These are phyloP conservation scores for Tieghemostelium lacteum DNA, from an alignment of 78 protist species.

Conservation along the genomic window DNA sequence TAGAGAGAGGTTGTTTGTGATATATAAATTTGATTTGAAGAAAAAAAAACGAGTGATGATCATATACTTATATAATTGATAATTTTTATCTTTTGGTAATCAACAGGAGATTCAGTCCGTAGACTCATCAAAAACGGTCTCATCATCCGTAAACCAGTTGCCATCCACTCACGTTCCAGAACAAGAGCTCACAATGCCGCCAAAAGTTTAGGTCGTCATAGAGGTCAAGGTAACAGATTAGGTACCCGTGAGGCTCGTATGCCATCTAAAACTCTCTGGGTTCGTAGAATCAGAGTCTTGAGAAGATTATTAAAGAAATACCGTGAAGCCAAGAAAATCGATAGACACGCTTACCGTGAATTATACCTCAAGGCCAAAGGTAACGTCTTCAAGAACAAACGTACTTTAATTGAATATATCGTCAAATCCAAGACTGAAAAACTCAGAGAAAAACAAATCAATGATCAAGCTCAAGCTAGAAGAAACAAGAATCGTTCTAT, in stretches of 20 bases:
- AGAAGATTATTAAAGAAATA: constrained; percentile 98
- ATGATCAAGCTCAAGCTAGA: constrained; percentile 97
- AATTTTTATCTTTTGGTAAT: background rate
- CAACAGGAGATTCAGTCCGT: constrained; percentile 85
- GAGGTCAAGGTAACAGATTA: constrained; percentile 97
- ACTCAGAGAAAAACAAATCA: constrained; percentile 87
- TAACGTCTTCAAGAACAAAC: constrained; percentile 99
- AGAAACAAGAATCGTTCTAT: constrained; percentile 84
- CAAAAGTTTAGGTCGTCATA: constrained; percentile 94
- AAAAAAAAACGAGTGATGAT: too few relatives aligned
- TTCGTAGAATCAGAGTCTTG: constrained; percentile 98
- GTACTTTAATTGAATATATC: constrained; percentile 98
- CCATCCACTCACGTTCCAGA: constrained; percentile 96
- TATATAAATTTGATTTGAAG: background rate
- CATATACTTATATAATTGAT: too few relatives aligned
- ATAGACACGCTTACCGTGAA: constrained; percentile 96
- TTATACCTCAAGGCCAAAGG: constrained; percentile 98
- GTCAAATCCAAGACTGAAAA: constrained; percentile 93
- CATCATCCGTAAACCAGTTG: constrained; percentile 95
- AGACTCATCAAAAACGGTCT: constrained; percentile 95
- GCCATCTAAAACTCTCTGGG: constrained; percentile 98
- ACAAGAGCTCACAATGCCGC: constrained; percentile 87
- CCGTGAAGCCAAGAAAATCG: constrained; percentile 98
- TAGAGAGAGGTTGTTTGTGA: background rate
- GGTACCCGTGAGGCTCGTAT: constrained; percentile 99